Conservation (phyloP, 345 rosid genomes). For the Aquilaria yunnanensis region DNA sequence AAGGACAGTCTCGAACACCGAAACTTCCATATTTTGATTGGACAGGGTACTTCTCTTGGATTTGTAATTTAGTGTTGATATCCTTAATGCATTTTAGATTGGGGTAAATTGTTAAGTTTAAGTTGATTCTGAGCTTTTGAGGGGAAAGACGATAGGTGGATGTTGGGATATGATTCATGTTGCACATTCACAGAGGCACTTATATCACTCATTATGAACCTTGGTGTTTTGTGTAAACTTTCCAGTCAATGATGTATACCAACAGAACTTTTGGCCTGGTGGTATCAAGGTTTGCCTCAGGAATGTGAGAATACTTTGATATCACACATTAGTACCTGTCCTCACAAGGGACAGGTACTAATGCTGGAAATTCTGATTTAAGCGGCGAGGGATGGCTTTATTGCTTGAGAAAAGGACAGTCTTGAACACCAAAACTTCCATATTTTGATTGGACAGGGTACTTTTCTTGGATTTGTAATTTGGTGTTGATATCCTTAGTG, state of each 20-base stretch:
- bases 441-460: constrained; percentile 97
- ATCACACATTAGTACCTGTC: too few relatives aligned
- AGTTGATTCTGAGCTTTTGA: constrained; percentile 1
- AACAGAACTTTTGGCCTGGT: too few relatives aligned
- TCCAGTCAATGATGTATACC: too few relatives aligned
- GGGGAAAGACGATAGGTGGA: constrained; percentile 67
- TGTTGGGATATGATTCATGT: too few relatives aligned
- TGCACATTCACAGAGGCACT: too few relatives aligned
- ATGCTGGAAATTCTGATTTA: constrained; percentile 35
- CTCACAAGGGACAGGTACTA: constrained; percentile 44
- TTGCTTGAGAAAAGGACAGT: constrained; percentile 69
- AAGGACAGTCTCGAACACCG: constrained; percentile 57
- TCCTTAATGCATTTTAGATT: too few relatives aligned
- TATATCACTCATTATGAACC: too few relatives aligned
- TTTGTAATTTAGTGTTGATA: not conserved
- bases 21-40: constrained; percentile 82
- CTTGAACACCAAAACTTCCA: constrained; percentile 59
- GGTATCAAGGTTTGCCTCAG: too few relatives aligned
- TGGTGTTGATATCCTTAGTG: not conserved
- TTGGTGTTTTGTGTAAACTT: too few relatives aligned
- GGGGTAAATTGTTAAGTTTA: too few relatives aligned
- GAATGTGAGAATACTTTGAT: too few relatives aligned
- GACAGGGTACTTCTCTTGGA: constrained; percentile 65
- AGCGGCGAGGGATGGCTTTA: constrained; percentile 67
- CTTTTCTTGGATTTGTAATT: constrained; percentile 13